Base-by-base conservation (phyloP, 768 basidiomycete genomes). In the Russula virescens region DNA sequence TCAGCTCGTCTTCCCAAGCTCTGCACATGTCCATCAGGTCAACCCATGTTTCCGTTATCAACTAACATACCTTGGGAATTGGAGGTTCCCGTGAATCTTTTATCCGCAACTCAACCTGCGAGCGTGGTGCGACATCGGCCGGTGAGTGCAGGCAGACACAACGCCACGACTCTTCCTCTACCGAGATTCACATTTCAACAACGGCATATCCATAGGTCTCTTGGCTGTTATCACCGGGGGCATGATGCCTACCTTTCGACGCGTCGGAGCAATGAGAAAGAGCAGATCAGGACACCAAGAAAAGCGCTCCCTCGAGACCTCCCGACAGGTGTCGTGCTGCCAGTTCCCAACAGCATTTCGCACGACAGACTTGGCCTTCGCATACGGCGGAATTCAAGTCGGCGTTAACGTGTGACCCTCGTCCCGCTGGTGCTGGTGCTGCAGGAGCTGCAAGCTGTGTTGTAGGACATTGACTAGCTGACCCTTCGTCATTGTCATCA, bases 271-370 rank as follows among this genome's bases (percentile, higher is more conserved):
- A 34, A 94, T 78, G 66, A 89, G 71, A 73, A 95, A 94, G 38
- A 96, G 71, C 14, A 94, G 75, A 69, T 95, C 93, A 60, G 94
- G 87, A 70, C 89, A 94, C 93, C 93, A 95, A 75, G 90, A 86
- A 71, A 95, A 95, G 9, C 91, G 80, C 71, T 95, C 94, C 43
- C 93, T 77, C 1, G 88, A 87, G 31, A 88, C 75, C 25, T 83
- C 71, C 19, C 75, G 0, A 83, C 83, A 13, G 75, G 72, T 42
- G 81, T 81, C 2, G 91, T 91, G 38, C 81, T 86, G 42, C 57
- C 58, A 21, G 34, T 35, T 35, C 5, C 3, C 21, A 48, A 38
- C 63, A 26, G 34, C 19, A 49, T 25, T 21, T 40, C 47, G 16
- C 57, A 47, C 5, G 28, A 47, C 13, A 16, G 67, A 67, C 40